Evolutionary conservation across 345 rosid genomes (phyloP).

Genomic region (Hevea brasiliensis): DNA sequence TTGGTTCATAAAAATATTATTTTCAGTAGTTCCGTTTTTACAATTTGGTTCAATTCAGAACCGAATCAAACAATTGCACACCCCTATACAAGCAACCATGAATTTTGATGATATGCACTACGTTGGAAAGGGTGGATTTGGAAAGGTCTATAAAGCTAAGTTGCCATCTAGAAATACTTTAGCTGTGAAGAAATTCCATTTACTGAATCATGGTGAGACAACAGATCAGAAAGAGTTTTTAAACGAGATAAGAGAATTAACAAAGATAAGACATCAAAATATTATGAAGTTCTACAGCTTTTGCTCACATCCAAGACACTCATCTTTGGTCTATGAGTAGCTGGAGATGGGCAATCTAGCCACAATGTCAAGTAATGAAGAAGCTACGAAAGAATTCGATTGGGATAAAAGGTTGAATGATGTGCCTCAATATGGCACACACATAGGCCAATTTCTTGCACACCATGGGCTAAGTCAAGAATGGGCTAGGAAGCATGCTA

Average conservation of each 20-base stretch:
- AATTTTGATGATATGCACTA: constrained; percentile 21
- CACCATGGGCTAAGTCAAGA: no score
- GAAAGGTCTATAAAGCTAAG: constrained; percentile 33
- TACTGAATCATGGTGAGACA: background rate
- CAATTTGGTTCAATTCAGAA: no score
- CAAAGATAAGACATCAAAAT: constrained; percentile 33
- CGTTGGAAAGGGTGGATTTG: constrained; percentile 35
- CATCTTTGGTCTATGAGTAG: constrained; percentile 39
- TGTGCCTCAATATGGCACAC: no score
- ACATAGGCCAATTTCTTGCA: no score
- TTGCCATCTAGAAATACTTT: constrained; percentile 19
- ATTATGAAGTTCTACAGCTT: constrained; percentile 37
- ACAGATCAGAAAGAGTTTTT: background rate
- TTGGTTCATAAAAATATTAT: no score
- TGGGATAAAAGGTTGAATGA: constrained; percentile 36
- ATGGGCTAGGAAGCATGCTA: no score
- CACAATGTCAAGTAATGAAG: background rate
- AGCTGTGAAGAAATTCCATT: constrained; percentile 42
- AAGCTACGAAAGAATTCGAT: constrained; percentile 21
- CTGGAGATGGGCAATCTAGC: constrained; percentile 32
- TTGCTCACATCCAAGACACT: constrained; percentile 25
- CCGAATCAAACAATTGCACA: no score
- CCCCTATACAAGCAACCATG: no score
- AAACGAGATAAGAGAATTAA: constrained; percentile 28
- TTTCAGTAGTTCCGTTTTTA: no score